Conservation (phyloP, 352 stramenopile species). For the Albugo laibachii region DNA sequence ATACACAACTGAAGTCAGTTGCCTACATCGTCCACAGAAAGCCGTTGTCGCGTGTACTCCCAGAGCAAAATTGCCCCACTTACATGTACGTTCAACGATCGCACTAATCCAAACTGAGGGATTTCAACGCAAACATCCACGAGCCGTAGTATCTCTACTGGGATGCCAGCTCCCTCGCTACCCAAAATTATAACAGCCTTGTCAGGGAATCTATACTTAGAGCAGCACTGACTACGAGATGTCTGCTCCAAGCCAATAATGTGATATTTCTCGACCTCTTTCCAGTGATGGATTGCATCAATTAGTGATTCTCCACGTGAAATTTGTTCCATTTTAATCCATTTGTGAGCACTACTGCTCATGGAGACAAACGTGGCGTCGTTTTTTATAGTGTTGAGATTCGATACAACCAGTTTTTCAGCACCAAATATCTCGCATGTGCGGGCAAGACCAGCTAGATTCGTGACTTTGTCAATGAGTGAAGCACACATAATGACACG, state of each 20-base stretch:
- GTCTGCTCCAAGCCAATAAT: slow-evolving; percentile 92
- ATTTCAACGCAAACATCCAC: slow-evolving; percentile 96
- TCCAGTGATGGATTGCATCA: slow-evolving; percentile 30
- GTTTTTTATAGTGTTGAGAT: slow-evolving; percentile 69
- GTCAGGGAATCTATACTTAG: slow-evolving; percentile 63
- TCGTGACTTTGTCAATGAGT: slow-evolving; percentile 90
- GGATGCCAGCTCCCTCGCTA: slow-evolving; percentile 93
- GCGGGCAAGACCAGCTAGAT: slow-evolving; percentile 83
- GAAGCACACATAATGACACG: slow-evolving; percentile 60
- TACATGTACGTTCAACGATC: slow-evolving; percentile 95
- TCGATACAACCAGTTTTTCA: slow-evolving; percentile 76
- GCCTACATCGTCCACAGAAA: slow-evolving; percentile 4
- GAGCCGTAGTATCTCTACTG: slow-evolving; percentile 84
- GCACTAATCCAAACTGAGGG: slow-evolving; percentile 91
- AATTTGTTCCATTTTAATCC: slow-evolving; percentile 87
- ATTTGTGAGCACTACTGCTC: slow-evolving; percentile 85
- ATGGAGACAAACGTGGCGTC: slow-evolving; percentile 80
- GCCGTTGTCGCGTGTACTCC: slow-evolving; percentile 89
- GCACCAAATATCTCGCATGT: slow-evolving; percentile 92
- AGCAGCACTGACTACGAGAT: slow-evolving; percentile 76
- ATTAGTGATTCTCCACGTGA: slow-evolving; percentile 17
- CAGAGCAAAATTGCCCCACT: slow-evolving; percentile 89
- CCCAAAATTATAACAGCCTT: slow-evolving; percentile 90
- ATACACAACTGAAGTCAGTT: no score
- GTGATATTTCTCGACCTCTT: slow-evolving; percentile 47